Percentiles rank a stretch among this genome's conserved stretches.
phyloP scores from a whole-genome alignment of 163 green algal genomes.

The Scenedesmus sp. region DNA sequence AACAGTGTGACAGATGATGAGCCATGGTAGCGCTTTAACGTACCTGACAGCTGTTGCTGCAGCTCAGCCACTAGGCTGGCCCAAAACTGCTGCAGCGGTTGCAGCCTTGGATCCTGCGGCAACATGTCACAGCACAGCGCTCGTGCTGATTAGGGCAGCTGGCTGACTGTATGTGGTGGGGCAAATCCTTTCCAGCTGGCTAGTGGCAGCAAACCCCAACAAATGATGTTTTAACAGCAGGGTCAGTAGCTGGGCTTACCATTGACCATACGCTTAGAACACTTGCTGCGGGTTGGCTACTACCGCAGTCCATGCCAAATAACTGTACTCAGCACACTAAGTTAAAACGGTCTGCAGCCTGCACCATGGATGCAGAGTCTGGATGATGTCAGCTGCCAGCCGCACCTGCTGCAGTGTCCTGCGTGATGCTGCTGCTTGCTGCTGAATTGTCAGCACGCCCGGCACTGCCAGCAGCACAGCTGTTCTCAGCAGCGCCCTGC shows the following conservation, averaged over 20 bases:
- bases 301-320: too few relatives aligned
- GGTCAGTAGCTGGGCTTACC: not conserved
- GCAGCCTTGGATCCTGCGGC: conserved; percentile 16
- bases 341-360: too few relatives aligned
- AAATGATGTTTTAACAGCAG: not conserved
- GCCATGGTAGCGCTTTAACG: too few relatives aligned
- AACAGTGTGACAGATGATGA: not conserved
- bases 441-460: not conserved
- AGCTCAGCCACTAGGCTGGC: conserved; percentile 7
- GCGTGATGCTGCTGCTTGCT: not conserved
- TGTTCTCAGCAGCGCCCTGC: not conserved
- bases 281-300: too few relatives aligned
- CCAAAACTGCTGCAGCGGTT: conserved; percentile 42
- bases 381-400: not conserved
- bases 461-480: conserved; percentile 18
- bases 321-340: too few relatives aligned
- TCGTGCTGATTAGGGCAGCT: not conserved
- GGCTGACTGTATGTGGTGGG: not conserved
- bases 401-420: conserved; percentile 2
- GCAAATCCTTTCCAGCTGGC: not conserved
- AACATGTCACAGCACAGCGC: not conserved
- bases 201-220: not conserved
- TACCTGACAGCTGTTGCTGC: conserved; percentile 49
- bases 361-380: too few relatives aligned
- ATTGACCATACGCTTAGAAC: too few relatives aligned